These are phyloP conservation scores for Cyphellophora europaea DNA, from an alignment of 2,329 filamentous ascomycete species.

Conservation along the genomic window DNA sequence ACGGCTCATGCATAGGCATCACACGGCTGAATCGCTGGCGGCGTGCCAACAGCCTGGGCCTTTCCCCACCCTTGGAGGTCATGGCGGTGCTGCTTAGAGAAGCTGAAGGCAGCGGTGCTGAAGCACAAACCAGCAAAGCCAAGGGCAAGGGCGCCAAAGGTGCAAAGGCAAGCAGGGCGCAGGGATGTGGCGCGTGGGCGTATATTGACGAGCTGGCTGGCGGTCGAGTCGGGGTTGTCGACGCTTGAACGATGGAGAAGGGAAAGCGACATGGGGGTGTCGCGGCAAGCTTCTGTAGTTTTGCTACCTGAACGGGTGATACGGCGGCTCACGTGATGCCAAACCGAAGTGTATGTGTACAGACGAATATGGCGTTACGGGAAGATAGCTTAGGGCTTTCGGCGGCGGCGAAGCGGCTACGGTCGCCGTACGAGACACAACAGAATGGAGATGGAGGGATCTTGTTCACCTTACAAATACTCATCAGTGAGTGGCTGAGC, in stretches of 20 bases:
- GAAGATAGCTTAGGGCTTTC: too few relatives aligned
- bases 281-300: too few relatives aligned
- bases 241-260: neutral
- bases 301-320: too few relatives aligned
- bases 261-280: too few relatives aligned
- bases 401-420: too few relatives aligned
- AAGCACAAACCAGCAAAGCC: conserved; percentile 28
- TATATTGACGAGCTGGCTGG: conserved; percentile 18
- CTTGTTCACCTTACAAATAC: too few relatives aligned
- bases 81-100: conserved; percentile 73
- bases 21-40: conserved; percentile 76
- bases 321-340: too few relatives aligned
- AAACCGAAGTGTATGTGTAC: too few relatives aligned
- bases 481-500: too few relatives aligned
- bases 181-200: conserved; percentile 13
- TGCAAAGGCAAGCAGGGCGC: conserved; percentile 9
- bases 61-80: conserved; percentile 86
- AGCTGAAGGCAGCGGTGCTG: conserved; percentile 29
- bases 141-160: conserved; percentile 2
- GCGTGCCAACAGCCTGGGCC: conserved; percentile 68
- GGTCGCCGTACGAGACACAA: too few relatives aligned
- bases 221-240: conserved; percentile 2
- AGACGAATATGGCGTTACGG: too few relatives aligned
- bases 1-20: conserved; percentile 84
- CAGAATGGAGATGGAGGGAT: too few relatives aligned